phyloP scores from a whole-genome alignment of 2,329 filamentous ascomycete genomes.

The Alternaria angustiovoidea region DNA sequence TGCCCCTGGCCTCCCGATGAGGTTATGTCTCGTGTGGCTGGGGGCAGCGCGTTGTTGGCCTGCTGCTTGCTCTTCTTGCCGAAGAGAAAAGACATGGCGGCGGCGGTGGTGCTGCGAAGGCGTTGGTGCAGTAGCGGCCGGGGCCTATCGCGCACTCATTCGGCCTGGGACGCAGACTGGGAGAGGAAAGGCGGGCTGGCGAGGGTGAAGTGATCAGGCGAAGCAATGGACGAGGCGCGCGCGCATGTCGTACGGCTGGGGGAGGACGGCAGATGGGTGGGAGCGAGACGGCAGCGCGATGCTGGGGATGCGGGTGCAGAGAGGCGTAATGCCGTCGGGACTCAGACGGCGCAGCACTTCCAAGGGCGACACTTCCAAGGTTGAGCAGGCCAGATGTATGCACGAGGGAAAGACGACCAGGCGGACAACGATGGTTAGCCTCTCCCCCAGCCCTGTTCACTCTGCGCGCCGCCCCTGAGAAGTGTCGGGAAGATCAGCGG shows the following conservation, averaged over 20 bases:
- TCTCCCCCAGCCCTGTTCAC: slow-evolving; percentile 8
- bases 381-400: slow-evolving; percentile 7
- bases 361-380: slow-evolving; percentile 7
- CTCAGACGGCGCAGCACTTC: slow-evolving; percentile 8
- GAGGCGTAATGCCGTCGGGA: not conserved
- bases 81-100: slow-evolving; percentile 62
- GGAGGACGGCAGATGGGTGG: slow-evolving; percentile 5
- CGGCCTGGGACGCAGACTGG: slow-evolving; percentile 25
- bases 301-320: slow-evolving; percentile 9
- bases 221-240: slow-evolving; percentile 11
- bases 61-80: slow-evolving; percentile 57
- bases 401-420: slow-evolving; percentile 12
- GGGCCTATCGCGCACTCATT: slow-evolving; percentile 45
- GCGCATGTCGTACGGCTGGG: slow-evolving; percentile 23
- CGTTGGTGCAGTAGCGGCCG: slow-evolving; percentile 30
- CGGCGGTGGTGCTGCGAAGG: slow-evolving; percentile 21
- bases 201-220: slow-evolving; percentile 13
- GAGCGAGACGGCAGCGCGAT: not conserved
- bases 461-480: slow-evolving; percentile 22
- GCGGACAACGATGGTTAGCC: slow-evolving; percentile 9
- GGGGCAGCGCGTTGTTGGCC: slow-evolving; percentile 56
- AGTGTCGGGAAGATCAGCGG: slow-evolving; percentile 22
- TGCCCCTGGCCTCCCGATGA: slow-evolving; percentile 63
- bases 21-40: slow-evolving; percentile 64
- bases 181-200: not conserved